Evolutionary conservation across 2,329 filamentous ascomycete genomes (phyloP), one percentile per base, ranked within the genome.

Genomic region (Fusarium heterosporum): DNA sequence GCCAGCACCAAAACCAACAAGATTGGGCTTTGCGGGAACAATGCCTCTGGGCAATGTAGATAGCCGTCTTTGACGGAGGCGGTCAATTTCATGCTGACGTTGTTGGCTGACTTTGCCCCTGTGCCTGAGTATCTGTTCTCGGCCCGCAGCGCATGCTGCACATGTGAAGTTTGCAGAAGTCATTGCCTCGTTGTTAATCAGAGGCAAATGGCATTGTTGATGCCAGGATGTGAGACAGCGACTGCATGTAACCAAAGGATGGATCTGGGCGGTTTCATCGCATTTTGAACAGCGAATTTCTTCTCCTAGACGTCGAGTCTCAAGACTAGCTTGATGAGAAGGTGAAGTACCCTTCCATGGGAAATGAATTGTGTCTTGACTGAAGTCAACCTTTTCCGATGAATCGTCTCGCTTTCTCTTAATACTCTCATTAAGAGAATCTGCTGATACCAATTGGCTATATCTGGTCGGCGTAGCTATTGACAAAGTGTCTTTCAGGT

Each of bases 1-100:
- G 1, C 79, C 77, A 3, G 75, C 72, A 14, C 64, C 68, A 55
- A 81, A 82, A 0, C 80, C 80, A 16, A 82, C 74, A 3, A 80
- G 72, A 10, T 76, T 72, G 22, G 78, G 66, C 45, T 78, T 80
- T 39, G 74, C 75, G 4, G 80, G 78, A 16, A 69, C 53, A 2
- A 78, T 62, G 3, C 74, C 75, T 12, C 65, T 60, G 1, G 78
- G 78, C 12, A 81, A 63, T 1, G 65, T 47, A 3, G 73, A 73
- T n/a, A 81, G 69, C 13, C 73, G 71, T 52, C 72, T 75, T 41
- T 74, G 66, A 16, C 78, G 73, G 36, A 77, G 53, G 19, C 51
- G 70, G 5, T 78, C 76, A 4, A 78, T 70, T n/a, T 76, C 72
- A 10, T 65, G 54, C 32, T 63, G 70, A 26, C 69, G 66, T 16